Evolutionary conservation across 2,329 filamentous ascomycete genomes (phyloP).

Genomic region (Didymosphaeria variabile): DNA sequence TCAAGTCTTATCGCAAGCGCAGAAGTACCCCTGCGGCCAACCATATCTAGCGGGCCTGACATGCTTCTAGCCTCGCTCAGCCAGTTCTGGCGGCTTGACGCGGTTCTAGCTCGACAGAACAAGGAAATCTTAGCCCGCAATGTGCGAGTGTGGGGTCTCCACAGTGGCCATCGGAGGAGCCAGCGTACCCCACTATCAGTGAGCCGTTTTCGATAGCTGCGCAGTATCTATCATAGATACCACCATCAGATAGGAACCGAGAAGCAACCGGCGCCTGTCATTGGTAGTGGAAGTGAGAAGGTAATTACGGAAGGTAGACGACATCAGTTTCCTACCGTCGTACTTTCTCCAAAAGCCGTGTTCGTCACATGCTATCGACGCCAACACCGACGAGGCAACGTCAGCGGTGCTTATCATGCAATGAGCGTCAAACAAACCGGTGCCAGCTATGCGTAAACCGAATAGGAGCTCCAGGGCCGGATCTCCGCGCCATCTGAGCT

Average conservation of each 20-base stretch:
- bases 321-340: background rate
- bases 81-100: constrained; percentile 8
- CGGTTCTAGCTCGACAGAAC: constrained; percentile 18
- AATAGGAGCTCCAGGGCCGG: constrained; percentile 13
- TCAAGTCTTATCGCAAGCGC: constrained; percentile 7
- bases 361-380: constrained; percentile 1
- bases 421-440: constrained; percentile 1
- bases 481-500: background rate
- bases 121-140: constrained; percentile 9
- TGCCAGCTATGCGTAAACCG: background rate
- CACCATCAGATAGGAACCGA: background rate
- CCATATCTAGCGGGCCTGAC: constrained; percentile 12
- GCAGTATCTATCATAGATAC: background rate
- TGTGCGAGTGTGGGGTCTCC: constrained; percentile 23
- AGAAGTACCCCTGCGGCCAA: constrained; percentile 3
- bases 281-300: background rate
- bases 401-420: background rate
- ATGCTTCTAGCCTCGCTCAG: constrained; percentile 17
- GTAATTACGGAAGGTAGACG: background rate
- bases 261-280: constrained; percentile 1
- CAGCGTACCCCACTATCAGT: constrained; percentile 1
- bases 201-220: constrained; percentile 6
- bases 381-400: constrained; percentile 4
- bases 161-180: constrained; percentile 15
- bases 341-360: background rate